Evolutionary conservation across 345 rosid genomes (phyloP).

Genomic region (Moricandia arvensis): DNA sequence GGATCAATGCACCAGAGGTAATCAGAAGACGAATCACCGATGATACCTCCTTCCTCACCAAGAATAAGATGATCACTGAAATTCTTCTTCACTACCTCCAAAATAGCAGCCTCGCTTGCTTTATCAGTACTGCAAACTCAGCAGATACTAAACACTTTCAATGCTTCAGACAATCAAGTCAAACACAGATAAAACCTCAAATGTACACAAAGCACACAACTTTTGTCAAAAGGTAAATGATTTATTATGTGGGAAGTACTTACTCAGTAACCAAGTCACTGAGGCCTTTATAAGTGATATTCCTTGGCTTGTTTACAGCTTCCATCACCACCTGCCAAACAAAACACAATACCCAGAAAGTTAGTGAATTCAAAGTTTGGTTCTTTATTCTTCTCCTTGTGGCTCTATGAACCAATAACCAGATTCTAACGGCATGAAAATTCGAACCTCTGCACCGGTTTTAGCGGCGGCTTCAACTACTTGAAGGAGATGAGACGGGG

Average conservation of each 20-base stretch:
- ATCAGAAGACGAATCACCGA: conserved; percentile 77
- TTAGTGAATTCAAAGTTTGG: neutral
- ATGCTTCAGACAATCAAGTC: conserved; percentile 2
- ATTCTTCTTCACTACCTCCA: conserved; percentile 71
- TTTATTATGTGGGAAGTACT: conserved; percentile 22
- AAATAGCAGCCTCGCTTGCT: conserved; percentile 82
- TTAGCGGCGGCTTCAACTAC: conserved; percentile 83
- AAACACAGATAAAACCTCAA: neutral
- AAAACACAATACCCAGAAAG: neutral
- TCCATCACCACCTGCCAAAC: conserved; percentile 79
- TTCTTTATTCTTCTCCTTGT: neutral
- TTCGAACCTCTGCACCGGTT: conserved; percentile 78
- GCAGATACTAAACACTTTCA: conserved; percentile 18
- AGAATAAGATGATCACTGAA: conserved; percentile 86
- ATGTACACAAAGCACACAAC: neutral
- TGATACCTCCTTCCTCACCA: conserved; percentile 94
- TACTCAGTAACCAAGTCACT: conserved; percentile 93
- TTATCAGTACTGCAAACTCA: conserved; percentile 78
- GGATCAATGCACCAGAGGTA: conserved; percentile 99
- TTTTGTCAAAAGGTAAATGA: no score
- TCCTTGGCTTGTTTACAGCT: conserved; percentile 84
- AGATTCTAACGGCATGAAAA: neutral
- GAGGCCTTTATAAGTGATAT: conserved; percentile 76
- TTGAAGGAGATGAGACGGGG: conserved; percentile 60
- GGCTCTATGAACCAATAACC: no score